A percentile compares a stretch with the other conserved stretches of the same genome.
phyloP scores from a whole-genome alignment of 2,329 filamentous ascomycete genomes.

The Fusarium bulbicola region DNA sequence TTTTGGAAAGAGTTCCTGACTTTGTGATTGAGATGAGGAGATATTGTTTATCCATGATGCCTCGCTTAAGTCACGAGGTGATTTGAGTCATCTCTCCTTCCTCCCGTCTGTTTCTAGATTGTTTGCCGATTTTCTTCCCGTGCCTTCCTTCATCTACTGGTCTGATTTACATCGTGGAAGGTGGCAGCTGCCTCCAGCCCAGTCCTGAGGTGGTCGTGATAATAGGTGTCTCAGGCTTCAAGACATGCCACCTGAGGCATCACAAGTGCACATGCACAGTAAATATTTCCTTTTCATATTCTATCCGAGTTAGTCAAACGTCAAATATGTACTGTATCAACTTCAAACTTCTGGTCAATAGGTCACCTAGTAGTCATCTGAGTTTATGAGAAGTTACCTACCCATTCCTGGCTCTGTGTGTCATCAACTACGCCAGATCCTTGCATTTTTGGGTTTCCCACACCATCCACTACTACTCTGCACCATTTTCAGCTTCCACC shows the following conservation, averaged over 20 bases:
- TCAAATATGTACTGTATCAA: background rate
- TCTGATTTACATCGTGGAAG: background rate
- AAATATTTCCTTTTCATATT: background rate
- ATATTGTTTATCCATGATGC: background rate
- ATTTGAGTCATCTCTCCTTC: background rate
- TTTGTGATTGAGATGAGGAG: constrained; percentile 6
- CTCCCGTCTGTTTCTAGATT: background rate
- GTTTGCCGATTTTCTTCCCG: background rate
- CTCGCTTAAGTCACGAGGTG: constrained; percentile 6
- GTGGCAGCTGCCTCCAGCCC: background rate
- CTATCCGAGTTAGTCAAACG: background rate
- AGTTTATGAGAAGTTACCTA: background rate
- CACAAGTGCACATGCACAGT: background rate
- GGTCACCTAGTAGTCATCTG: background rate
- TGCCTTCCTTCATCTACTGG: background rate
- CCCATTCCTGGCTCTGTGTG: constrained; percentile 6
- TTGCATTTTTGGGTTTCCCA: constrained; percentile 18
- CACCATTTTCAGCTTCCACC: constrained; percentile 23
- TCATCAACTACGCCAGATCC: background rate
- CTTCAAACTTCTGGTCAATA: background rate
- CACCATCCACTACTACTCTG: constrained; percentile 8
- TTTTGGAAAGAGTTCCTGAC: background rate
- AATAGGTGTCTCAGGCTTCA: background rate
- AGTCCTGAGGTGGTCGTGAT: background rate
- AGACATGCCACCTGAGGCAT: constrained; percentile 6